Evolutionary conservation across 768 basidiomycete genomes (phyloP).

Genomic region (Hydnomerulius pinastri): DNA sequence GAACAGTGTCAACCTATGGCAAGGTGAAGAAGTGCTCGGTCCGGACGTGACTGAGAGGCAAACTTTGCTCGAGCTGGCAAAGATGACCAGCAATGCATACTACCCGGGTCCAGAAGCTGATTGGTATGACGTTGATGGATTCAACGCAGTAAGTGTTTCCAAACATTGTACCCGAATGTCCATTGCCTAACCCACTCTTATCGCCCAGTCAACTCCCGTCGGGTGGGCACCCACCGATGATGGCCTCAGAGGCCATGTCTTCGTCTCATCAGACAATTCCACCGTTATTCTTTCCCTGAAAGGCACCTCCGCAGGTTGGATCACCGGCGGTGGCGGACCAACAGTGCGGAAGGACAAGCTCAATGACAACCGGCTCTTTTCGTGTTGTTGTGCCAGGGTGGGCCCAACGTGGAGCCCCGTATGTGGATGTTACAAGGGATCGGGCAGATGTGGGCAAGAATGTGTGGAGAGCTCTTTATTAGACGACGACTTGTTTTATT

Average conservation of each 20-base stretch:
- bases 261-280: constrained; percentile 79
- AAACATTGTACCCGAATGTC: neutral
- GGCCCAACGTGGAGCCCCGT: constrained; percentile 93
- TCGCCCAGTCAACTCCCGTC: constrained; percentile 61
- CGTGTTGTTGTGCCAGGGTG: constrained; percentile 95
- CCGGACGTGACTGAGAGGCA: constrained; percentile 76
- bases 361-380: constrained; percentile 95
- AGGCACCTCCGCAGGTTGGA: constrained; percentile 79
- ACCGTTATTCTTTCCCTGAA: constrained; percentile 90
- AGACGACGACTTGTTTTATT: constrained; percentile 87
- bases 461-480: constrained; percentile 80
- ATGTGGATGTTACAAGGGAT: constrained; percentile 80
- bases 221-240: constrained; percentile 93
- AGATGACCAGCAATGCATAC: constrained; percentile 91
- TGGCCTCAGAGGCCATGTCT: constrained; percentile 90
- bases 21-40: constrained; percentile 57
- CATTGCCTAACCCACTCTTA: neutral
- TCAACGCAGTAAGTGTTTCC: constrained; percentile 52
- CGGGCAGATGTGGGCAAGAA: constrained; percentile 73
- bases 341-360: constrained; percentile 88
- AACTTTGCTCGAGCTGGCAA: constrained; percentile 75
- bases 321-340: constrained; percentile 75
- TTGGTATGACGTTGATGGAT: constrained; percentile 77
- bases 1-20: constrained; percentile 56
- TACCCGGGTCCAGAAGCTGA: constrained; percentile 44